Base-by-base conservation (phyloP, 331 rosid genomes). In the Quercus lobata region DNA sequence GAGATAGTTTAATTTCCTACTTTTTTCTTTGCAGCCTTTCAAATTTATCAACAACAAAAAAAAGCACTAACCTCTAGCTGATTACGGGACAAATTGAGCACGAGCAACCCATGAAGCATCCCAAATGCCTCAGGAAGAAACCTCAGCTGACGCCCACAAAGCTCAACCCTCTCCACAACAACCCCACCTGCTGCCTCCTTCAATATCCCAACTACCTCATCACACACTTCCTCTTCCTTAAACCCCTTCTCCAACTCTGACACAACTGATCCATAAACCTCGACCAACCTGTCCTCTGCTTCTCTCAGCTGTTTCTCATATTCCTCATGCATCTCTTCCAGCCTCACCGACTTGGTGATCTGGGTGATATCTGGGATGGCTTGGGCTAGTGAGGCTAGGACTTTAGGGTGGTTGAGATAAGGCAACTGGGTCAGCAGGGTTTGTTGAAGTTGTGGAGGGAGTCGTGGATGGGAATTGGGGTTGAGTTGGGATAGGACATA, bases 121-220 rank as follows among this genome's bases (percentile, higher is more conserved):
- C 85, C 89, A 77, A 88, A 76, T 1, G 69, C 81, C 21, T 88
- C 86, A 15, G 91, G 91, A 57, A 88, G 82, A 74, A 83, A 61
- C 78, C 68, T 81, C 16, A 88, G 79, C 56, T 85, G 79, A 44
- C 78, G 70, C 6, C 80, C 83, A 72, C 88, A 83, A 55, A 88
- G 88, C 72, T 85, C 86, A 73, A 85, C 71, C 12, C 65, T 79
- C 27, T 83, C 85, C 27, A 83, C 73, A 34, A 44, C 27, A 58
- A 41, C 49, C 2, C 77, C 84, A 19, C 10, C 76, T 63, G 81
- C 85, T 0, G 77, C 81, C 75, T 83, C 80, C 70, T 55, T 83
- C 86, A 88, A 76, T 2, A 88, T 17, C 5, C 16, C 80, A 73
- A 79, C 76, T 30, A 85, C 80, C 18, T 55, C 69, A 41, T 81